Evolutionary conservation across 2,329 filamentous ascomycete species (phyloP), one percentile per base, ranked within the genome.

Genomic region (Anisogramma anomala): DNA sequence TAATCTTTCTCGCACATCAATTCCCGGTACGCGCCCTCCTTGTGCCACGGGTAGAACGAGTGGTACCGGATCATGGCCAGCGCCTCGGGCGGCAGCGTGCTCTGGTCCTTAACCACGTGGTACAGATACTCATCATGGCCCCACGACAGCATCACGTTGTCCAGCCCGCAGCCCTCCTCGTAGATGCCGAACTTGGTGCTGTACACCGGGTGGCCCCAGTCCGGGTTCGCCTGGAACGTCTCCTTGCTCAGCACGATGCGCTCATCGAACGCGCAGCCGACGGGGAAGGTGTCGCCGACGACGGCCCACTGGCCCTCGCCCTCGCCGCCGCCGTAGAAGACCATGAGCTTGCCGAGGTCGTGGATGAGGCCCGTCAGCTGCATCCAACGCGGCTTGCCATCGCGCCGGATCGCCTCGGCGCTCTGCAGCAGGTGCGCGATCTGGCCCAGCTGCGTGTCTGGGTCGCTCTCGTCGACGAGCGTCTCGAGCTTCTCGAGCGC

Each of bases 61-160:
- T 94, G 87, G 64, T 93, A 94, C 42, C 87, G 71, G 58, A 94
- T 91, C 84, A 94, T 94, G 46, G 86, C 87, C 9, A 94, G 71
- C 0, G 82, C 83, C 70, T 94, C 86, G 34, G 73, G 70, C 0
- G 87, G 87, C 32, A 94, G 70, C 0, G 68, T 81, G 36, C 74
- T 81, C 68, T 94, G 86, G 48, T 83, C 80, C 67, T 86, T 87
- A 62, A 84, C 77, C 47, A 94, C 79, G 55, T 86, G 79, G 68
- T 94, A 94, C 34, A 89, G 69, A 62, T 87, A 88, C 65, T 89
- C 84, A 58, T 89, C 84, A 59, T 89, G 84, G 33, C 87, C 87
- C 86, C 87, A 94, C 50, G 77, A 84, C 46, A 94, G 72, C 81
- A 94, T 88, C 51, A 94, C 68, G 52, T 88, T 89, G 58, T 91